Percentiles rank a stretch among this genome's conserved stretches.
Conservation (phyloP, 345 rosid genomes). For the Luvunga scandens region DNA sequence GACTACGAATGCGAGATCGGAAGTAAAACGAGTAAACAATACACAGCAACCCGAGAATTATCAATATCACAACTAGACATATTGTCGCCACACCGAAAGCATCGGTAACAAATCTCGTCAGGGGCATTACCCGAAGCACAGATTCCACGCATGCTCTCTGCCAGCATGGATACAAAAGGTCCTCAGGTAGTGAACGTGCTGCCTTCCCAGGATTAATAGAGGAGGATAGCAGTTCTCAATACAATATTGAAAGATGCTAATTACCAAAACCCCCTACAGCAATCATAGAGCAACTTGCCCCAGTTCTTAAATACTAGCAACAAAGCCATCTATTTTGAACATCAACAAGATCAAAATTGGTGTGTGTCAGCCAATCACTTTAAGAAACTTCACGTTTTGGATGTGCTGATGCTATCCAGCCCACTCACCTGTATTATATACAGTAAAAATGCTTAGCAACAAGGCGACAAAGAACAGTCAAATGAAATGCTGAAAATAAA, state of each 20-base stretch:
- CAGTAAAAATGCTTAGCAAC: background rate
- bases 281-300: slow-evolving; percentile 4
- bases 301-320: background rate
- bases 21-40: slow-evolving; percentile 76
- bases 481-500: slow-evolving; percentile 6
- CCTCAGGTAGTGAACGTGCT: slow-evolving; percentile 38
- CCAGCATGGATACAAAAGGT: slow-evolving; percentile 93
- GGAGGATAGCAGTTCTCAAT: slow-evolving; percentile 22
- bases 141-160: slow-evolving; percentile 98
- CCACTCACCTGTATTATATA: slow-evolving; percentile 26
- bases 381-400: slow-evolving; percentile 26
- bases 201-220: slow-evolving; percentile 32
- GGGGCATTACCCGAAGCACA: slow-evolving; percentile 99
- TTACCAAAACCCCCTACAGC: slow-evolving; percentile 10
- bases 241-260: slow-evolving; percentile 10
- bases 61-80: slow-evolving; percentile 72
- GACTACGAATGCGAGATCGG: slow-evolving; percentile 66
- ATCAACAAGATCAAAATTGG: background rate
- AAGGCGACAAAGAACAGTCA: background rate
- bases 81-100: slow-evolving; percentile 96
- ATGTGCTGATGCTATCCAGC: slow-evolving; percentile 27
- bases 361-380: slow-evolving; percentile 25
- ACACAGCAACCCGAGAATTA: slow-evolving; percentile 76
- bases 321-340: background rate
- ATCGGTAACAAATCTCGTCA: slow-evolving; percentile 87